These are phyloP conservation scores for Aureobasidium sp. DNA, from an alignment of 2,329 filamentous ascomycete species.

Conservation along the genomic window DNA sequence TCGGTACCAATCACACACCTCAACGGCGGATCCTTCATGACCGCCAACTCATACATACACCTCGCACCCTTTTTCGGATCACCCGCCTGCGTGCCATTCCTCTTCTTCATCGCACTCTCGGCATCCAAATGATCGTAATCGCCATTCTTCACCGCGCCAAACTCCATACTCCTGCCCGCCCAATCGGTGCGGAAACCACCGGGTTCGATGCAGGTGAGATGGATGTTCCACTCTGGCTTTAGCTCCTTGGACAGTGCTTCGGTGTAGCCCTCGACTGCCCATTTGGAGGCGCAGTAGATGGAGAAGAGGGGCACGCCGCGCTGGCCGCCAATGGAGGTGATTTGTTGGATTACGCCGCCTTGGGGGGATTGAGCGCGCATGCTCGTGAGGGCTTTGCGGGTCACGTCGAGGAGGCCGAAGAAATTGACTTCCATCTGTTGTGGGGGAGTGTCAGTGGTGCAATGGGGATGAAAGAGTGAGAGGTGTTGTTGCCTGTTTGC, in stretches of 20 bases:
- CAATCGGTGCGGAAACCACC: slow-evolving; percentile 41
- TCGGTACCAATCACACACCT: slow-evolving; percentile 46
- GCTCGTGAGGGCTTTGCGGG: slow-evolving; percentile 35
- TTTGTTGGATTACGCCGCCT: slow-evolving; percentile 46
- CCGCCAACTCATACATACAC: slow-evolving; percentile 46
- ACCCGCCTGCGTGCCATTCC: slow-evolving; percentile 39
- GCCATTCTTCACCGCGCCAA: slow-evolving; percentile 35
- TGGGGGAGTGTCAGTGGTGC: not conserved
- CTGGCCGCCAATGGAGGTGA: slow-evolving; percentile 46
- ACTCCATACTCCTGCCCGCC: slow-evolving; percentile 38
- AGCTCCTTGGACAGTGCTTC: slow-evolving; percentile 34
- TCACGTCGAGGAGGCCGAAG: slow-evolving; percentile 48
- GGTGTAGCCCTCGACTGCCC: slow-evolving; percentile 41
- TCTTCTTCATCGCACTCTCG: slow-evolving; percentile 31
- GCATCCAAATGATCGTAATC: slow-evolving; percentile 43
- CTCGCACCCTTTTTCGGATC: slow-evolving; percentile 41
- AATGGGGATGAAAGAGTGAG: not conserved
- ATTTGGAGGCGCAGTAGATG: slow-evolving; percentile 36
- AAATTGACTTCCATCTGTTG: slow-evolving; percentile 54
- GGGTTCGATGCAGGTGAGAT: slow-evolving; percentile 37
- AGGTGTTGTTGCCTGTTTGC: slow-evolving; percentile 19
- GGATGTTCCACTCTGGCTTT: slow-evolving; percentile 40
- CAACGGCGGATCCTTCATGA: slow-evolving; percentile 44
- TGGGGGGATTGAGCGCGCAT: slow-evolving; percentile 38
- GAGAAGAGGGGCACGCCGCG: slow-evolving; percentile 33